Percentiles rank a stretch among this genome's conserved stretches.
phyloP scores from a whole-genome alignment of 495 filamentous ascomycete genomes.

The Peziza echinospora region DNA sequence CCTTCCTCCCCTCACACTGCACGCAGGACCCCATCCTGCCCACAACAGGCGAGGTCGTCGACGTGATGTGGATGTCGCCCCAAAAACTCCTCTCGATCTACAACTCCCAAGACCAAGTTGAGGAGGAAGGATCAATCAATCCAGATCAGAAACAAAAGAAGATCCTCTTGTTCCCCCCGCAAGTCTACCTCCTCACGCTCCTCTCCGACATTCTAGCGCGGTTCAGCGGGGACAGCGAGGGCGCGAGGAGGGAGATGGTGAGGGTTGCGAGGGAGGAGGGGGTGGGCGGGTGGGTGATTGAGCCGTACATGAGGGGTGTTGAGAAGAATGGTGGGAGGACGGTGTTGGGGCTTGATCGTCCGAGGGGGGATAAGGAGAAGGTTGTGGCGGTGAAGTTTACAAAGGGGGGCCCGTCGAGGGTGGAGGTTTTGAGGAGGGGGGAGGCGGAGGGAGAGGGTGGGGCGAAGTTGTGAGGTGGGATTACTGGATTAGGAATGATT shows the following conservation, averaged over 20 bases:
- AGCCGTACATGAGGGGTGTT: not conserved
- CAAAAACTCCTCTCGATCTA: slow-evolving; percentile 22
- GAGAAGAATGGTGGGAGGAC: not conserved
- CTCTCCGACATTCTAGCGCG: too few species aligned
- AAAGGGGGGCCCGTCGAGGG: not conserved
- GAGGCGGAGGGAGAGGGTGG: not conserved
- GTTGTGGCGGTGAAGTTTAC: not conserved
- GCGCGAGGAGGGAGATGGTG: too few species aligned
- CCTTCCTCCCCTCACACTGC: slow-evolving; percentile 44
- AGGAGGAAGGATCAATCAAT: too few species aligned
- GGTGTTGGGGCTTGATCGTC: not conserved
- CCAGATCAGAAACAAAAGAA: too few species aligned
- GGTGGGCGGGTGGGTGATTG: not conserved
- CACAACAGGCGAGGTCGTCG: slow-evolving; percentile 69
- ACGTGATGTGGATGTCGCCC: slow-evolving; percentile 52
- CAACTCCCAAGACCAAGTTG: not conserved
- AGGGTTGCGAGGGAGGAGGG: too few species aligned
- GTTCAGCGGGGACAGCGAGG: too few species aligned
- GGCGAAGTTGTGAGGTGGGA: too few species aligned
- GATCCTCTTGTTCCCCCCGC: slow-evolving; percentile 76
- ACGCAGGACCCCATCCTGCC: slow-evolving; percentile 32
- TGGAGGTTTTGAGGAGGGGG: not conserved
- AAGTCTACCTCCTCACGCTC: slow-evolving; percentile 40
- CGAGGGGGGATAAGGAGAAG: not conserved
- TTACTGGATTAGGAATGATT: too few species aligned